Conservation (phyloP, 495 filamentous ascomycete genomes). For the Neurospora sp. region DNA sequence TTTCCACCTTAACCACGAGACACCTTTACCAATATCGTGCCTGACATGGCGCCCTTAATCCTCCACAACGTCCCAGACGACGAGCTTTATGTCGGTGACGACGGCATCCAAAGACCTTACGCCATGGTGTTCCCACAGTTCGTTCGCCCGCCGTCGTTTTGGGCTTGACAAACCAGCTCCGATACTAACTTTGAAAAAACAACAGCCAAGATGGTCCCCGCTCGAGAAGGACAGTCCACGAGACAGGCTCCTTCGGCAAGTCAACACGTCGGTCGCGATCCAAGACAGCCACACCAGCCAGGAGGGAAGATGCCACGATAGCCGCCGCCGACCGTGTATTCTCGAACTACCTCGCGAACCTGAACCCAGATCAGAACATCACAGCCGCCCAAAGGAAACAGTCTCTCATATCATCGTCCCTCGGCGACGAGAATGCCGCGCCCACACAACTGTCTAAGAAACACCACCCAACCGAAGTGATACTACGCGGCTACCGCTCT, state of each 20-base stretch:
- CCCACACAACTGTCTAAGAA: slow-evolving; percentile 13
- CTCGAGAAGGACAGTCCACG: slow-evolving; percentile 31
- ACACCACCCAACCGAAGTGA: slow-evolving; percentile 60
- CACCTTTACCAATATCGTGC: not conserved
- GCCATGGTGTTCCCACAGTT: slow-evolving; percentile 48
- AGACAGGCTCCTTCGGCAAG: slow-evolving; percentile 47
- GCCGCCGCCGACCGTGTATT: slow-evolving; percentile 43
- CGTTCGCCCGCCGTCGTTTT: slow-evolving; percentile 10
- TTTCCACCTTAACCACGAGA: not conserved
- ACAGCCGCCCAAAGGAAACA: slow-evolving; percentile 21
- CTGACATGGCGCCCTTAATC: slow-evolving; percentile 43
- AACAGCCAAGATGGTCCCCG: slow-evolving; percentile 31
- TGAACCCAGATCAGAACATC: slow-evolving; percentile 18
- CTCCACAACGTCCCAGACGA: slow-evolving; percentile 51
- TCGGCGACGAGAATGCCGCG: slow-evolving; percentile 20
- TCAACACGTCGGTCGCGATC: slow-evolving; percentile 44
- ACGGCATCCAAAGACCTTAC: slow-evolving; percentile 45
- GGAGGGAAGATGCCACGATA: slow-evolving; percentile 44
- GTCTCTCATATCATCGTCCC: slow-evolving; percentile 9
- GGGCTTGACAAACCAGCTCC: not conserved
- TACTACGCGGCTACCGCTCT: slow-evolving; percentile 71
- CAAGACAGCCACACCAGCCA: slow-evolving; percentile 39
- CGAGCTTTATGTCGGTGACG: slow-evolving; percentile 46
- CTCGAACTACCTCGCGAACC: slow-evolving; percentile 26
- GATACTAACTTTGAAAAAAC: not conserved